Conservation (phyloP, 2,329 filamentous ascomycete genomes). For the Paecilomyces dactylethromorphus region DNA sequence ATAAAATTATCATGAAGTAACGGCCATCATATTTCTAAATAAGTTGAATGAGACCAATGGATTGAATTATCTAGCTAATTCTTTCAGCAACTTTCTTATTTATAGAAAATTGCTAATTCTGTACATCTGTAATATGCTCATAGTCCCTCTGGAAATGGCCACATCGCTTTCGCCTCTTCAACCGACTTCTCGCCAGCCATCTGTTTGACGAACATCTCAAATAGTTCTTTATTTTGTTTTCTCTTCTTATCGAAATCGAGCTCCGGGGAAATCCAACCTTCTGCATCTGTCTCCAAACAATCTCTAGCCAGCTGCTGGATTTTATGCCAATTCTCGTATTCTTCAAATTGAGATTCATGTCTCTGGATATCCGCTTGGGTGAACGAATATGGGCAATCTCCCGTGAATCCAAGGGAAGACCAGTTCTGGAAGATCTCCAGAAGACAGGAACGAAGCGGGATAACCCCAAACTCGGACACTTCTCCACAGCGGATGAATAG, state of each 20-base stretch:
- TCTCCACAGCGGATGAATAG: slow-evolving; percentile 27
- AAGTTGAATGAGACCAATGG: too few relatives aligned
- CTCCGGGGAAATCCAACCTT: background rate
- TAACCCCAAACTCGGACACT: slow-evolving; percentile 15
- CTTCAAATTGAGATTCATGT: background rate
- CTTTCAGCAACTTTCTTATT: too few relatives aligned
- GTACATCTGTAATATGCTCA: background rate
- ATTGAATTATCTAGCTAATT: too few relatives aligned
- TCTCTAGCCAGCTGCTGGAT: background rate
- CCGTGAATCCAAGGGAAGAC: background rate
- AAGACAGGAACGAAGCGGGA: slow-evolving; percentile 28
- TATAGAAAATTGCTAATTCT: too few relatives aligned
- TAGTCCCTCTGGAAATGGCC: background rate
- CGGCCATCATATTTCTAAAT: too few relatives aligned
- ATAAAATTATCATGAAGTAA: too few relatives aligned
- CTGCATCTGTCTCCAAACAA: background rate
- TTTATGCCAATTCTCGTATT: background rate
- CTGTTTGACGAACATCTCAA: background rate
- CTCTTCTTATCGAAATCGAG: background rate
- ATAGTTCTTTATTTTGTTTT: background rate
- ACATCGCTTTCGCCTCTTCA: background rate
- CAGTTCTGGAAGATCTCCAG: background rate
- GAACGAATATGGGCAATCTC: background rate
- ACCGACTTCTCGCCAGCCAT: background rate
- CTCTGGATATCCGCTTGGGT: background rate